Evolutionary conservation across 257 asterid species (phyloP), one percentile per base, ranked within the genome.

Genomic region (Vinca minor): DNA sequence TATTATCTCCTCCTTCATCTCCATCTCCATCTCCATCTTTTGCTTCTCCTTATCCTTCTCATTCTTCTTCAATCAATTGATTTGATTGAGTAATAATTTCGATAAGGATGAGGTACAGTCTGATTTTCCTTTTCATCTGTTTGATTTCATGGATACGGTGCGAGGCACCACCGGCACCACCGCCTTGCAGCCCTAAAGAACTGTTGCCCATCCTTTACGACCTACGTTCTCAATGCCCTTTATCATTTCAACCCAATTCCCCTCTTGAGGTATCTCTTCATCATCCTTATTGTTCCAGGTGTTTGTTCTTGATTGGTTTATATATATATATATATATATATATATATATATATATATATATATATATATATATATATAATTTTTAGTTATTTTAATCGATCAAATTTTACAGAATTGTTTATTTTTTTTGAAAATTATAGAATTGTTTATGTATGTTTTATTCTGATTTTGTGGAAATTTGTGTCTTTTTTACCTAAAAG

Each of bases 161-260:
- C 20, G 34, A 59, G 49, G 46, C 20, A 59, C 38, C 64, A 59
- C 49, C 49, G 35, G 48, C 49, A 23, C 23, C 34, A 20, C 64
- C 34, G 10, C 14, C 64, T 38, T 38, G n/a, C 10, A 31, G 17
- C n/a, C 34, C 32, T 14, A 5, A 17, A 31, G 41, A 56, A 56
- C 34, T 14, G n/a, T n/a, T n/a, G 32, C 64, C 64, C 49, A 13
- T 36, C 49, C 64, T 36, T 11, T 20, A 41, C 21, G 18, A 38
- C 64, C 34, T 41, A 1, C 64, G 64, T 31, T 18, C 28, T 59
- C 64, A 59, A 36, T 59, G 64, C 48, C 49, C 64, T 12, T 15
- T 38, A 9, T 59, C 34, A 32, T 38, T 41, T 21, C 31, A 12
- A 11, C 49, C 49, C 64, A 59, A 41, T 23, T 34, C 49, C 4